These are phyloP conservation scores for Halenospora varia DNA, from an alignment of 495 filamentous ascomycete genomes.

Conservation along the genomic window DNA sequence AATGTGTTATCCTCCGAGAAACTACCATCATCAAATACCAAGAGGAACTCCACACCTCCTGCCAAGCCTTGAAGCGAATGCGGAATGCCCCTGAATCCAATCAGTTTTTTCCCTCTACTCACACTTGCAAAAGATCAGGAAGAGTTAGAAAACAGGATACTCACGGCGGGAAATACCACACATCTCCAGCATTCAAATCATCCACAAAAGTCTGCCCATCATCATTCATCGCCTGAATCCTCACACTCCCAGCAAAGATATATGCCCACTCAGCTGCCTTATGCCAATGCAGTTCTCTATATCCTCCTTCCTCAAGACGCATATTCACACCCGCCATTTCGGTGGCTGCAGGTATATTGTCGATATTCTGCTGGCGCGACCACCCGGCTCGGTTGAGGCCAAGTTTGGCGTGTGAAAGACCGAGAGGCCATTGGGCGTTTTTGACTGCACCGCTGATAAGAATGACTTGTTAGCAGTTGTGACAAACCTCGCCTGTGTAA, in stretches of 20 bases:
- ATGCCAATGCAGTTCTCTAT: conserved; percentile 74
- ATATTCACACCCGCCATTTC: conserved; percentile 77
- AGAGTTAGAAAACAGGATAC: too few relatives aligned
- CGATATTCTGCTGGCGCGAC: conserved; percentile 63
- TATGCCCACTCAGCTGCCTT: conserved; percentile 64
- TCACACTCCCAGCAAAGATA: conserved; percentile 60
- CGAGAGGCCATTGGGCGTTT: conserved; percentile 72
- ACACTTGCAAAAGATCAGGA: too few relatives aligned
- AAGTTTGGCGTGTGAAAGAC: conserved; percentile 58
- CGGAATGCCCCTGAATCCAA: conserved; percentile 61
- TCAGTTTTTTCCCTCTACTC: too few relatives aligned
- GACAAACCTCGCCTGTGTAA: too few relatives aligned
- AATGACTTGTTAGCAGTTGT: too few relatives aligned
- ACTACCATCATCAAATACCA: conserved; percentile 65
- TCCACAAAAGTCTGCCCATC: conserved; percentile 62
- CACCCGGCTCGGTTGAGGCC: conserved; percentile 58
- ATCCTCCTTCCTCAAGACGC: conserved; percentile 61
- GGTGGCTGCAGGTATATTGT: conserved; percentile 58
- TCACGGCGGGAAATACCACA: conserved; percentile 70
- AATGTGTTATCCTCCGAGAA: conserved; percentile 70
- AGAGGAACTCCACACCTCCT: conserved; percentile 62
- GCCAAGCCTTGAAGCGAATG: conserved; percentile 65
- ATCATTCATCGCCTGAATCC: conserved; percentile 57
- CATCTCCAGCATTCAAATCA: conserved; percentile 61
- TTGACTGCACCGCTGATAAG: too few relatives aligned